Percentiles rank a stretch among this genome's conserved stretches.
phyloP scores from a whole-genome alignment of 2,329 filamentous ascomycete genomes.

The Lachnellula cervina region DNA sequence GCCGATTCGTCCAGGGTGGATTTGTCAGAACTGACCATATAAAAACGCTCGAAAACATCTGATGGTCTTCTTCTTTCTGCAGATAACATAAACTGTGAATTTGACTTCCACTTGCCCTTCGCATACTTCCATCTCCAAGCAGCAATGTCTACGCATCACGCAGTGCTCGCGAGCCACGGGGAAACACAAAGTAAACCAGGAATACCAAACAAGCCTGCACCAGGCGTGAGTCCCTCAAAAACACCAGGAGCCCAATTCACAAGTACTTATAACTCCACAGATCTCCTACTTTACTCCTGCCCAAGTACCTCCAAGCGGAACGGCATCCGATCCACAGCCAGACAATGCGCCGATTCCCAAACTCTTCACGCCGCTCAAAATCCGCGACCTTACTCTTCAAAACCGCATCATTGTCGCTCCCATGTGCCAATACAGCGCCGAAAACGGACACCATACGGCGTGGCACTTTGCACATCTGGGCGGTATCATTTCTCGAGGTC shows the following conservation, averaged over 20 bases:
- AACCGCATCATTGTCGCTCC: constrained; percentile 63
- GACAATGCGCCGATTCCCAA: constrained; percentile 47
- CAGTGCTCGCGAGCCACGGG: constrained; percentile 13
- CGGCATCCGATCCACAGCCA: constrained; percentile 40
- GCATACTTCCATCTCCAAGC: neutral
- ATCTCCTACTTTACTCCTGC: constrained; percentile 43
- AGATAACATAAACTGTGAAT: neutral
- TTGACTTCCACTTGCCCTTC: neutral
- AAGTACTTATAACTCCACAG: constrained; percentile 13
- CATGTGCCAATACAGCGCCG: constrained; percentile 62
- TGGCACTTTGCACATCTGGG: constrained; percentile 82
- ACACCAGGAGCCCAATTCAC: neutral
- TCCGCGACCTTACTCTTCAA: constrained; percentile 51
- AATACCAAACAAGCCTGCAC: constrained; percentile 23
- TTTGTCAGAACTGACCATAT: neutral
- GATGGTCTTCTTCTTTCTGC: neutral
- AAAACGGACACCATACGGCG: constrained; percentile 69
- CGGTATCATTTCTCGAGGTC: constrained; percentile 70
- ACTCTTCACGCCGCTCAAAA: constrained; percentile 37
- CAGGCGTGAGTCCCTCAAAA: constrained; percentile 16
- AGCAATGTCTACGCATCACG: constrained; percentile 20
- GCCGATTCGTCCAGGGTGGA: neutral
- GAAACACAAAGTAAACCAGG: constrained; percentile 10
- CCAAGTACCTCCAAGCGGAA: constrained; percentile 42
- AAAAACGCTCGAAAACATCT: neutral